phyloP scores from a whole-genome alignment of 208 protist genomes.

The Trypanosoma lewisi region DNA sequence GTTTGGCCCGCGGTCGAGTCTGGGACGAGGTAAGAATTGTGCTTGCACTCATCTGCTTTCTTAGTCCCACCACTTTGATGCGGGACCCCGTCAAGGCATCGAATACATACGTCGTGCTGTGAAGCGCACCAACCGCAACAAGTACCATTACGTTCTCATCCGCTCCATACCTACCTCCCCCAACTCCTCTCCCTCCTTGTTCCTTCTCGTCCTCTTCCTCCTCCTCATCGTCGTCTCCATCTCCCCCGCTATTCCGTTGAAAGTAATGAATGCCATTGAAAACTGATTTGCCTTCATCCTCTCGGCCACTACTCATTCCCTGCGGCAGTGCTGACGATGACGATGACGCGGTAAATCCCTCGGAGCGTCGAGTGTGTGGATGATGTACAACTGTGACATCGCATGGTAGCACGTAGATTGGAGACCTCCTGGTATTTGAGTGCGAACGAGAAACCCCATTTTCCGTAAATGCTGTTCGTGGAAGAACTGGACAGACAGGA shows the following conservation, averaged over 20 bases:
- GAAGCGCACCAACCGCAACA: slow-evolving; percentile 62
- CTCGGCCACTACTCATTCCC: not conserved
- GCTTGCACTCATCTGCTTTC: slow-evolving; percentile 18
- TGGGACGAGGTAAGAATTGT: not conserved
- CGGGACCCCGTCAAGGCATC: slow-evolving; percentile 61
- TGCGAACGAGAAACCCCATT: slow-evolving; percentile 35
- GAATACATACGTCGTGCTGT: slow-evolving; percentile 58
- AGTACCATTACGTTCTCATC: slow-evolving; percentile 28
- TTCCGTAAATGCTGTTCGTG: slow-evolving; percentile 27
- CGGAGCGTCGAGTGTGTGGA: not conserved
- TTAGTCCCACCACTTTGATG: slow-evolving; percentile 27
- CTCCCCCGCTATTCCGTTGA: not conserved
- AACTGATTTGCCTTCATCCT: not conserved
- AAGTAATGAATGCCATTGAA: not conserved
- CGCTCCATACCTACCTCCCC: slow-evolving; percentile 1
- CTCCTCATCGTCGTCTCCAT: not conserved
- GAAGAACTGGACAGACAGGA: slow-evolving; percentile 54
- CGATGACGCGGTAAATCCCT: not conserved
- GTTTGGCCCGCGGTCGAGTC: slow-evolving; percentile 16
- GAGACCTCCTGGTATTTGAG: slow-evolving; percentile 30
- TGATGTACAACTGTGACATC: slow-evolving; percentile 38
- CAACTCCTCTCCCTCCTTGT: slow-evolving; percentile 4
- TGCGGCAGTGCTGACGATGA: not conserved
- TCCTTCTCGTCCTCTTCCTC: slow-evolving; percentile 4
- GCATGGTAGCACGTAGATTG: slow-evolving; percentile 58